A percentile compares a stretch with the other conserved stretches of the same genome.
These are phyloP conservation scores for Botryosphaeria dothidea DNA, from an alignment of 2,329 filamentous ascomycete genomes.

Conservation along the genomic window DNA sequence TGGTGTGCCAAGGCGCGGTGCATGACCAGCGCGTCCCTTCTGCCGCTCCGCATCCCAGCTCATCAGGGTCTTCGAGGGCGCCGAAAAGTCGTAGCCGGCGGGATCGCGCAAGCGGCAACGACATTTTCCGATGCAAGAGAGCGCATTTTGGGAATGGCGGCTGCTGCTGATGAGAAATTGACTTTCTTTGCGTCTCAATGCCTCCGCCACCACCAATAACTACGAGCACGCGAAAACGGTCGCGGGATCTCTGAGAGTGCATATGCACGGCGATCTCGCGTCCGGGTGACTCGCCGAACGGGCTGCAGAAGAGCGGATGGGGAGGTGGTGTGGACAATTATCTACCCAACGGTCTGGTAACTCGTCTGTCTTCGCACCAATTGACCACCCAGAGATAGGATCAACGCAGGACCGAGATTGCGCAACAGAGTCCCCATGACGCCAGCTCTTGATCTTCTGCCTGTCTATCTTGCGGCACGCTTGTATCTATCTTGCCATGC, in stretches of 20 bases:
- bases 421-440: background rate
- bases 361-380: background rate
- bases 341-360: background rate
- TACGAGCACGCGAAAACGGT: background rate
- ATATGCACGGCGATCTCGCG: background rate
- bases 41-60: too few species aligned
- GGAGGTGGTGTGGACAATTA: background rate
- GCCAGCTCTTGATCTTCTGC: background rate
- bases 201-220: background rate
- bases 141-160: background rate
- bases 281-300: background rate
- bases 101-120: background rate
- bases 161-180: background rate
- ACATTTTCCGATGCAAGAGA: background rate
- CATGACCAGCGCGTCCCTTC: background rate
- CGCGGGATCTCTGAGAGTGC: background rate
- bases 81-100: slow-evolving; percentile 2
- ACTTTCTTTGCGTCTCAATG: too few species aligned
- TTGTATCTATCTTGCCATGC: background rate
- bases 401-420: background rate
- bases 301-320: background rate
- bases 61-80: too few species aligned
- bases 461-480: background rate
- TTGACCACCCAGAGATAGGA: background rate
- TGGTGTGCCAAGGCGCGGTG: background rate